Evolutionary conservation across 371 early-diverging fungal species (phyloP), one percentile per base, ranked within the genome.

Genomic region (Mortierella sp.): DNA sequence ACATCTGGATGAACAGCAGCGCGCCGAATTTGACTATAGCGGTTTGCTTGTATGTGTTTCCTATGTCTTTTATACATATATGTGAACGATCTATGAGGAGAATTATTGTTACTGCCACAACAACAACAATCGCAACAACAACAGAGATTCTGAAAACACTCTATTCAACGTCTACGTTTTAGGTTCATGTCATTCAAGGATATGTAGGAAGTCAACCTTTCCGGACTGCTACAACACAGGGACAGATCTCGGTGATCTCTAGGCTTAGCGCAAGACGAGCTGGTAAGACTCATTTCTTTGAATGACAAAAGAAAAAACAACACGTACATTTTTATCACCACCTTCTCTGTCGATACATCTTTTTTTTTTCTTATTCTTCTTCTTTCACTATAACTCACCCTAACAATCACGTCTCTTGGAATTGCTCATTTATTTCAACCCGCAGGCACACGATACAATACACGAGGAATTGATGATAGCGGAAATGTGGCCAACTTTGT

Each of bases 401-500:
- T 29, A 9, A 16, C 19, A 15, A 26, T 63, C 29, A 1, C 19
- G 12, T 29, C 37, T n/a, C n/a, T n/a, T n/a, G n/a, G 9, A 37
- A 5, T 37, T 37, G 18, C 21, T 70, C n/a, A n/a, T n/a, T n/a
- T n/a, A n/a, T n/a, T n/a, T n/a, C n/a, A n/a, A n/a, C n/a, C n/a
- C n/a, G n/a, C n/a, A 83, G 96, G 96, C 2, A 97, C 98, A 43
- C 90, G 99, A 58, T 99, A 94, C 80, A 93, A 95, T 76, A 91
- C 97, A 0, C 89, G 99, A 62, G 99, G 99, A 9, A 90, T 98
- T 26, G 96, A 99, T 75, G 97, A 98, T 70, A 91, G 93, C 69
- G 99, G 99, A 21, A 87, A 97, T 81, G 97, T 96, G 9, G 96
- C 99, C 18, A 99, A 99, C 83, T 97, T 95, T 84, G 99, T 99